These are phyloP conservation scores for Russula earlei DNA, from an alignment of 768 basidiomycete genomes.

Conservation along the genomic window DNA sequence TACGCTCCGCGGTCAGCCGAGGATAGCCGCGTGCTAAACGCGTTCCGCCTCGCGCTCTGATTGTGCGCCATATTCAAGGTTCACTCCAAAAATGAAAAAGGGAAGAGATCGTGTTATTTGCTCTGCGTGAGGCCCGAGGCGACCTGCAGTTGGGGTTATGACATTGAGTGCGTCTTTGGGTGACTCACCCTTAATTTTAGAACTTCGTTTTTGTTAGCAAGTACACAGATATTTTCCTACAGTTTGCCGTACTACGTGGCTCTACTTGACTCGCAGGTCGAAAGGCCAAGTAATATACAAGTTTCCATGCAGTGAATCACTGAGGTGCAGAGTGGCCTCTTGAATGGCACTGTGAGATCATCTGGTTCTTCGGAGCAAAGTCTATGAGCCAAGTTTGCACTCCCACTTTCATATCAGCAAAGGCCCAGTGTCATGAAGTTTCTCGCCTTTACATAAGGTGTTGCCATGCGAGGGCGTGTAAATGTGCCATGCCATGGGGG, in stretches of 20 bases:
- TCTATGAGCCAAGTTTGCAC: too few species aligned
- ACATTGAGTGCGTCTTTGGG: background rate
- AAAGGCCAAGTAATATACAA: background rate
- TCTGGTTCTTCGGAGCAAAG: too few species aligned
- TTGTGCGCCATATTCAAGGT: background rate
- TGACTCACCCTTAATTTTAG: background rate
- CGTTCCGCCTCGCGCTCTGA: constrained; percentile 29
- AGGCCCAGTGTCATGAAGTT: too few species aligned
- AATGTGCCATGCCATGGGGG: too few species aligned
- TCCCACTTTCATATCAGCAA: too few species aligned
- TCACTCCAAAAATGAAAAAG: constrained; percentile 3
- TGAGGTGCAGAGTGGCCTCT: background rate
- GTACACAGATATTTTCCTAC: constrained; percentile 1
- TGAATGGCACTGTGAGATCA: background rate
- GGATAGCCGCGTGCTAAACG: constrained; percentile 28
- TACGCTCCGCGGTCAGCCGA: constrained; percentile 29
- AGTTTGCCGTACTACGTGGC: constrained; percentile 13
- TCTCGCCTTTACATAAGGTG: too few species aligned
- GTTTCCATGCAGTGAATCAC: background rate
- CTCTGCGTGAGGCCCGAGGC: background rate
- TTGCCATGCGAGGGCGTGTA: too few species aligned
- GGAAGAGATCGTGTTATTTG: background rate
- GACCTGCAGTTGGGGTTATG: background rate
- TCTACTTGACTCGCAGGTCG: background rate
- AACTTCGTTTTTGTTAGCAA: background rate